These are phyloP conservation scores for Aspergillus unguis DNA, from an alignment of 2,329 filamentous ascomycete species.

Conservation along the genomic window DNA sequence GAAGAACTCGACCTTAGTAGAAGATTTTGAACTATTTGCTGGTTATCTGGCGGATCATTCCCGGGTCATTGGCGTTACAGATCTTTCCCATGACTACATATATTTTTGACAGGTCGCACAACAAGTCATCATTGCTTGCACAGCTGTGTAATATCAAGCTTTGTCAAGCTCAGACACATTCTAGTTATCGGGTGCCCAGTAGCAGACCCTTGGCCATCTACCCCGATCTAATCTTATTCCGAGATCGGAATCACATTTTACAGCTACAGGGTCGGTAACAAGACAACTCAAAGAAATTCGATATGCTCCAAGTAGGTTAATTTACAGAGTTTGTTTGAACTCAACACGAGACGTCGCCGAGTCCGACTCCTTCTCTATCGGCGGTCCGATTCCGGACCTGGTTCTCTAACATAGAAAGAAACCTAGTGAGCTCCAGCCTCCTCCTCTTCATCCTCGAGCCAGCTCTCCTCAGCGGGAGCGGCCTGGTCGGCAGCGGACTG, in stretches of 20 bases:
- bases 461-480: constrained; percentile 64
- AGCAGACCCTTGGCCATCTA: no score
- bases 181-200: no score
- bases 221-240: not conserved
- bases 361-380: constrained; percentile 25
- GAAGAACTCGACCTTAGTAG: no score
- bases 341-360: constrained; percentile 21
- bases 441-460: constrained; percentile 75
- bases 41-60: not conserved
- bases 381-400: constrained; percentile 29
- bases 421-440: constrained; percentile 46
- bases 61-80: not conserved
- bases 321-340: constrained; percentile 26
- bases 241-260: not conserved
- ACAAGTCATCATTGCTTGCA: constrained; percentile 1
- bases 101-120: constrained; percentile 2
- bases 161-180: not conserved
- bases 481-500: constrained; percentile 63
- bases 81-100: not conserved
- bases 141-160: not conserved
- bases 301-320: constrained; percentile 28
- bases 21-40: not conserved
- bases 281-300: constrained; percentile 15
- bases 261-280: not conserved
- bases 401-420: constrained; percentile 22